Conservation (phyloP, 768 basidiomycete genomes). For the Cystobasidium tubakii region DNA sequence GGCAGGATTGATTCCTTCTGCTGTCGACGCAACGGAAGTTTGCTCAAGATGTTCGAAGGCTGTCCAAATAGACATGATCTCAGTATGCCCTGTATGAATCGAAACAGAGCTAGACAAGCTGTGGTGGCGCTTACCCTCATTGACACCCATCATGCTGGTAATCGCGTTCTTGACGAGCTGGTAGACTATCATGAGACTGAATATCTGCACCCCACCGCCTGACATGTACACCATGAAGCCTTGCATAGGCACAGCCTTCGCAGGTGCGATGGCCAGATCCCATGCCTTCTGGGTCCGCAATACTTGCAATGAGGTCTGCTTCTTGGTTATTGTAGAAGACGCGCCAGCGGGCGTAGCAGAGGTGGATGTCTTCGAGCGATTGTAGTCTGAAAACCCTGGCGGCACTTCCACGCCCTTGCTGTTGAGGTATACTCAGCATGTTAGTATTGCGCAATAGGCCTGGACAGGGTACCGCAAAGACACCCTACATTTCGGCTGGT, state of each 20-base stretch:
- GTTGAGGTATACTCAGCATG: neutral
- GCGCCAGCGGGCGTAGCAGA: neutral
- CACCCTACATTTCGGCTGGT: neutral
- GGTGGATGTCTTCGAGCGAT: neutral
- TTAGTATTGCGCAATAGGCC: neutral
- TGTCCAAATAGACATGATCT: neutral
- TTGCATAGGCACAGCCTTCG: constrained; percentile 47
- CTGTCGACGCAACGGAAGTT: constrained; percentile 7
- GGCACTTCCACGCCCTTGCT: neutral
- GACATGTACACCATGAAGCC: constrained; percentile 48
- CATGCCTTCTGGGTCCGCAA: constrained; percentile 41
- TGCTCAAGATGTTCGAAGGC: constrained; percentile 31
- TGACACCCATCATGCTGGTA: constrained; percentile 40
- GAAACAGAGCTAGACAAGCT: neutral
- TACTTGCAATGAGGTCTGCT: constrained; percentile 33
- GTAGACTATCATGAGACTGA: constrained; percentile 45
- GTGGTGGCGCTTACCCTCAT: constrained; percentile 38
- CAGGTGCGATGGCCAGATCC: constrained; percentile 45
- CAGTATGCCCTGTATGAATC: too few relatives aligned
- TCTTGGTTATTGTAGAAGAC: neutral
- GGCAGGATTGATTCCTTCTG: neutral
- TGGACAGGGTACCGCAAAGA: neutral
- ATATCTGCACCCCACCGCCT: constrained; percentile 46
- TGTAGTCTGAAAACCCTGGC: neutral
- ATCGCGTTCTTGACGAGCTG: constrained; percentile 44